These are phyloP conservation scores for Eucalyptus erythrocorys DNA, from an alignment of 345 rosid genomes.

Conservation along the genomic window DNA sequence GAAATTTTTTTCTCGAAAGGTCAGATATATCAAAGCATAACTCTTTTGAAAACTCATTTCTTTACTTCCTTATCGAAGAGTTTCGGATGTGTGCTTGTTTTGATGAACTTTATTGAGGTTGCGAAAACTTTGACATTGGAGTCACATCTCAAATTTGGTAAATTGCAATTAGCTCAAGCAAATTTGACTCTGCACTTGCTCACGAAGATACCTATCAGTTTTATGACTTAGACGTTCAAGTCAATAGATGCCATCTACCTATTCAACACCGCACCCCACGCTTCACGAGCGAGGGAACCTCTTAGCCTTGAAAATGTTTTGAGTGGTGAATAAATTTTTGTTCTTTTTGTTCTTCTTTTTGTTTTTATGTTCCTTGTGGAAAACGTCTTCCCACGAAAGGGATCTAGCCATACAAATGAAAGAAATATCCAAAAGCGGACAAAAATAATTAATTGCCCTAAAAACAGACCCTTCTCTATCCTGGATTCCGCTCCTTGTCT, in stretches of 20 bases:
- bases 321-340: background rate
- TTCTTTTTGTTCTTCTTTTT: background rate
- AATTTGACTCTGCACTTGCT: background rate
- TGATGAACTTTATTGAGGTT: background rate
- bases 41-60: background rate
- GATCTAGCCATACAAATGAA: background rate
- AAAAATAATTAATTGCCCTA: background rate
- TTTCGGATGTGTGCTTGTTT: background rate
- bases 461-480: background rate
- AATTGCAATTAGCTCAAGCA: background rate
- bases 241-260: background rate
- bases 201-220: background rate
- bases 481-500: background rate
- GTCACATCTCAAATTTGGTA: background rate
- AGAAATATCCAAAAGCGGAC: background rate
- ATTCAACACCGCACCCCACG: background rate
- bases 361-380: background rate
- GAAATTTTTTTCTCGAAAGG: background rate
- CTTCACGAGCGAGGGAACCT: background rate
- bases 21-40: background rate
- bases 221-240: background rate
- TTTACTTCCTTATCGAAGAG: background rate
- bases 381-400: background rate
- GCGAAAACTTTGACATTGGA: background rate
- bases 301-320: background rate